Evolutionary conservation across 164 flowering plant genomes (phyloP), one percentile per base, ranked within the genome.

Genomic region (Buxus sempervirens): DNA sequence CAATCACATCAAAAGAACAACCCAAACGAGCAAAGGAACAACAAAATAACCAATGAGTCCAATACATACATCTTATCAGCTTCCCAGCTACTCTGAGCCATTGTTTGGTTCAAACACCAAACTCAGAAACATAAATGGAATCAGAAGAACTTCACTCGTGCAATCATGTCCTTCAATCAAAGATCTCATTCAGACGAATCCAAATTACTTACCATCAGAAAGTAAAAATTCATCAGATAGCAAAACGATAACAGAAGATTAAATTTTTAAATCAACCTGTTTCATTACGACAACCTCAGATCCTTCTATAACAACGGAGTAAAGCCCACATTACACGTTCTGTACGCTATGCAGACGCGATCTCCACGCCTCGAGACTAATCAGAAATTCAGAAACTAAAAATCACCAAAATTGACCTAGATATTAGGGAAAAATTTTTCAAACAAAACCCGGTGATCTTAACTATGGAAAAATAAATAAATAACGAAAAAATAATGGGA

Each of bases 51-150:
- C n/a, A 18, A 58, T n/a, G 12, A 55, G 25, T n/a, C 22, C 19
- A 58, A 14, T 21, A 26, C 81, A 60, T 82, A 87, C 91, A 83
- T 84, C 74, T 85, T 85, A 80, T 85, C 88, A 45, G 89, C 86
- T 79, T 87, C 91, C 91, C 89, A 87, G 49, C 82, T 85, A 71
- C 83, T 85, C 74, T 81, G 88, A 48, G 87, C 88, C 90, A 86
- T 86, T 63, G 9, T 69, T 63, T 28, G n/a, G 28, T 15, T 69
- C 28, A 27, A 53, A 60, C 14, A 63, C 63, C 58, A 24, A 70
- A 23, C 7, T 48, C 22, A 32, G 27, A 36, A 67, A 67, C 62
- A 53, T 38, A 67, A 57, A 62, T 64, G 60, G 23, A 21, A 51
- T 27, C 36, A 54, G 9, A 21, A 32, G 28, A 59, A 58, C 36